A percentile compares a stretch with the other conserved stretches of the same genome.
Conservation (phyloP, 1,284 basidiomycete genomes). For the Apiotrichum porosum region DNA sequence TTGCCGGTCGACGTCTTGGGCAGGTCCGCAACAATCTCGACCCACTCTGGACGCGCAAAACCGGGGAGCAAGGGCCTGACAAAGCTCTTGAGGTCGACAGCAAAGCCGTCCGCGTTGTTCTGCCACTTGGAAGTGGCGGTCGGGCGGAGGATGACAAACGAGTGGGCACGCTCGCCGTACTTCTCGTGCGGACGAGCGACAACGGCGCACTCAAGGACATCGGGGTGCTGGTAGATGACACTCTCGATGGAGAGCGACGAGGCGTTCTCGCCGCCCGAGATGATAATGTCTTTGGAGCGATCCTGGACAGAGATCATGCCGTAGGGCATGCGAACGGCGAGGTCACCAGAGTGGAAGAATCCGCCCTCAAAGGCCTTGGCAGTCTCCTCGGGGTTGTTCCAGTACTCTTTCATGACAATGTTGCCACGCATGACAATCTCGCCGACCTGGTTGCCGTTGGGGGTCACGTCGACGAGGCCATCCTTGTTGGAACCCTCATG, state of each 20-base stretch:
- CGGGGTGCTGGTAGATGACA: conserved; percentile 59
- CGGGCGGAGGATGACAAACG: conserved; percentile 61
- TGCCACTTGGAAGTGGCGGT: conserved; percentile 2
- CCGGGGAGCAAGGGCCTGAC: conserved; percentile 14
- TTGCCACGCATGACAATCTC: conserved; percentile 20
- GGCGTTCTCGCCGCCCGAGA: conserved; percentile 81
- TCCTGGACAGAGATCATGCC: conserved; percentile 60
- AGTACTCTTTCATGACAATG: conserved; percentile 57
- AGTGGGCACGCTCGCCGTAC: conserved; percentile 73
- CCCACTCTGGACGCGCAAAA: conserved; percentile 19
- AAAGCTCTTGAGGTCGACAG: conserved; percentile 12
- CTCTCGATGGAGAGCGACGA: conserved; percentile 84
- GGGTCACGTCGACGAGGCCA: conserved; percentile 14
- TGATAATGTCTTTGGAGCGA: conserved; percentile 66
- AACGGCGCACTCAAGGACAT: conserved; percentile 66
- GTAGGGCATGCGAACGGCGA: conserved; percentile 74
- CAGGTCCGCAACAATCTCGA: conserved; percentile 51
- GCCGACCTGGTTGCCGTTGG: conserved; percentile 17
- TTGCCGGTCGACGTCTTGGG: conserved; percentile 86
- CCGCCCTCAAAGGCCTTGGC: conserved; percentile 59
- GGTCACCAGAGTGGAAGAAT: conserved; percentile 84
- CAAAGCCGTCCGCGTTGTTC: conserved; percentile 6
- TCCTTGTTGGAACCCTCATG: conserved; percentile 7
- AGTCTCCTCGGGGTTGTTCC: conserved; percentile 68
- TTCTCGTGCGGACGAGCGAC: conserved; percentile 66